phyloP scores from a whole-genome alignment of 2,329 filamentous ascomycete species.

The Coleophoma crateriformis region DNA sequence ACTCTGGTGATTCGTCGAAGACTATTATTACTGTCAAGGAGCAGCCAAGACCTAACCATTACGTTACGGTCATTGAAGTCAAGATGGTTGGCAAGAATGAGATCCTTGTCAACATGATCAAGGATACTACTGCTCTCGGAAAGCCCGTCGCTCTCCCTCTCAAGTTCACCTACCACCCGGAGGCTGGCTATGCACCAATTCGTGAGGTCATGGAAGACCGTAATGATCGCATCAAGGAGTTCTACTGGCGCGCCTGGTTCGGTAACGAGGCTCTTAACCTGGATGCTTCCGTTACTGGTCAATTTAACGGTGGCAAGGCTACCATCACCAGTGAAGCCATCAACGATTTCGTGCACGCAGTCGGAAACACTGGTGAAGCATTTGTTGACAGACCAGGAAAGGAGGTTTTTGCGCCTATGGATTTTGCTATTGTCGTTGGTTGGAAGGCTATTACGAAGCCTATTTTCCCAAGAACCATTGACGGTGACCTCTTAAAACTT shows the following conservation, averaged over 20 bases:
- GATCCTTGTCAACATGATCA: slow-evolving; percentile 85
- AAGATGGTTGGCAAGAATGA: slow-evolving; percentile 70
- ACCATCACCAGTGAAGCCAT: slow-evolving; percentile 89
- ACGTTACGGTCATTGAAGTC: slow-evolving; percentile 83
- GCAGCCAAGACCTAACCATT: slow-evolving; percentile 78
- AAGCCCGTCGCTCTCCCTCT: slow-evolving; percentile 79
- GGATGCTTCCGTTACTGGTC: slow-evolving; percentile 76
- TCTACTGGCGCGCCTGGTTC: slow-evolving; percentile 98
- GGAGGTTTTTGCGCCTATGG: slow-evolving; percentile 93
- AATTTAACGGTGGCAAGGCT: slow-evolving; percentile 83
- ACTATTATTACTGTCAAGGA: slow-evolving; percentile 86
- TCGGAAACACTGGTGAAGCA: slow-evolving; percentile 94
- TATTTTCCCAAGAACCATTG: slow-evolving; percentile 94
- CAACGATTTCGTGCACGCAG: slow-evolving; percentile 97
- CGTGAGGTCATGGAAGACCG: slow-evolving; percentile 92
- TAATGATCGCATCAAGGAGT: slow-evolving; percentile 98
- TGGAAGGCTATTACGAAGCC: slow-evolving; percentile 99
- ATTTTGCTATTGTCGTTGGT: slow-evolving; percentile 95
- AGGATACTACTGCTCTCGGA: slow-evolving; percentile 82
- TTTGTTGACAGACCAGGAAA: slow-evolving; percentile 96
- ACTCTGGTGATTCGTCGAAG: slow-evolving; percentile 77
- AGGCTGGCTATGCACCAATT: slow-evolving; percentile 95
- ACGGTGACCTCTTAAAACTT: slow-evolving; percentile 91
- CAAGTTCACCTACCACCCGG: slow-evolving; percentile 88
- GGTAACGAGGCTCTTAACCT: slow-evolving; percentile 80